phyloP scores from a whole-genome alignment of 108 stramenopile genomes.

The Pseudonitzschia delicatissima region DNA sequence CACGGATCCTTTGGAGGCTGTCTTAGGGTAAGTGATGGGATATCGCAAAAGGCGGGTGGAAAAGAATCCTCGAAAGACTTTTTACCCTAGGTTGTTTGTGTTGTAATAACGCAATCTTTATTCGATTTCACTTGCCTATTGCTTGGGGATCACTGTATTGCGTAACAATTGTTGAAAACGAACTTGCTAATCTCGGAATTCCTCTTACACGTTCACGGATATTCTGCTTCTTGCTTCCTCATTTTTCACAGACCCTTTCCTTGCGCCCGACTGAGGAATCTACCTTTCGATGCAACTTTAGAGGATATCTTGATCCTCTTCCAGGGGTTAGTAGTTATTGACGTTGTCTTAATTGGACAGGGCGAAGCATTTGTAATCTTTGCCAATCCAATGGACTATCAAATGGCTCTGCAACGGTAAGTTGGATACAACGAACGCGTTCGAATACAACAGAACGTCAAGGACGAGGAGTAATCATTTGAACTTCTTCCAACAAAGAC shows the following conservation, averaged over 20 bases:
- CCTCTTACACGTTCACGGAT: background rate
- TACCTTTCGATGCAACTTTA: conserved; percentile 89
- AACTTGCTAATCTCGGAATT: background rate
- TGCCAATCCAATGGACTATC: conserved; percentile 92
- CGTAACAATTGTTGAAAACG: background rate
- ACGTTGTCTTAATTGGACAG: conserved; percentile 74
- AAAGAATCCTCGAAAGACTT: background rate
- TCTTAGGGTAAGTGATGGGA: conserved; percentile 53
- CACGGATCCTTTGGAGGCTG: conserved; percentile 80
- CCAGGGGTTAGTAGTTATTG: conserved; percentile 91
- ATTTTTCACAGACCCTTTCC: conserved; percentile 68
- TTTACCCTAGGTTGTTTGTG: too few relatives aligned
- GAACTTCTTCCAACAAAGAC: background rate
- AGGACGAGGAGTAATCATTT: background rate
- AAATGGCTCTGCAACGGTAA: conserved; percentile 89
- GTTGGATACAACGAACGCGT: conserved; percentile 13
- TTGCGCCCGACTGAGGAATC: conserved; percentile 80
- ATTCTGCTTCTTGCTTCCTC: background rate
- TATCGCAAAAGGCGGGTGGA: background rate
- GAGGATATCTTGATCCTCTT: conserved; percentile 92
- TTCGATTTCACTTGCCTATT: too few relatives aligned
- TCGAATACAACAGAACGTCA: background rate
- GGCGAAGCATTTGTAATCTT: conserved; percentile 93
- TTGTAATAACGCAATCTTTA: background rate
- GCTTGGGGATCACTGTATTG: too few relatives aligned